Evolutionary conservation across 2,329 filamentous ascomycete species (phyloP).

Genomic region (Fusarium sp.): DNA sequence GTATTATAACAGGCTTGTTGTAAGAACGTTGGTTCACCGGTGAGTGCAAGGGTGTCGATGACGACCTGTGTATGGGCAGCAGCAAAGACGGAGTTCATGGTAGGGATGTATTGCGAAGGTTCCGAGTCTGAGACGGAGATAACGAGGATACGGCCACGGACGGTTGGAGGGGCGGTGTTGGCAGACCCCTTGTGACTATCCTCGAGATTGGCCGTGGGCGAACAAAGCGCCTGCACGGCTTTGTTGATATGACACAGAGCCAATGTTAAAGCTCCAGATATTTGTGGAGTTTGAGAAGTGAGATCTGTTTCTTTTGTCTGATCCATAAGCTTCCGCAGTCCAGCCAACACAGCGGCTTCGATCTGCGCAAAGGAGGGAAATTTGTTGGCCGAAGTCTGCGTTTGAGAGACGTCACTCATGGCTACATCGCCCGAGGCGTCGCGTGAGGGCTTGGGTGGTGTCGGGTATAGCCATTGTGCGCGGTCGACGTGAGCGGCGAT

Average conservation of each 20-base stretch:
- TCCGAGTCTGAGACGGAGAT: slow-evolving; percentile 88
- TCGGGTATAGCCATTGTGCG: slow-evolving; percentile 90
- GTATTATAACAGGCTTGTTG: slow-evolving; percentile 85
- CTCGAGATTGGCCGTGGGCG: slow-evolving; percentile 62
- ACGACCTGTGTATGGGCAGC: slow-evolving; percentile 89
- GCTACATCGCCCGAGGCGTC: slow-evolving; percentile 65
- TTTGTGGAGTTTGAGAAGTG: slow-evolving; percentile 82
- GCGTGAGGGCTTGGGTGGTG: slow-evolving; percentile 51
- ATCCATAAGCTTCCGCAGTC: slow-evolving; percentile 79
- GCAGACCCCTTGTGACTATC: slow-evolving; percentile 53
- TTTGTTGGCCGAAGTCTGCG: slow-evolving; percentile 77
- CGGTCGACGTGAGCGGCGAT: slow-evolving; percentile 90
- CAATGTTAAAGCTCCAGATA: slow-evolving; percentile 90
- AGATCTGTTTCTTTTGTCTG: slow-evolving; percentile 75
- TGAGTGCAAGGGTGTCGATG: slow-evolving; percentile 90
- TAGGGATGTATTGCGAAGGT: slow-evolving; percentile 93
- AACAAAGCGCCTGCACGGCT: slow-evolving; percentile 73
- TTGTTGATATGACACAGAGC: slow-evolving; percentile 94
- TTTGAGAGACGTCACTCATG: slow-evolving; percentile 65
- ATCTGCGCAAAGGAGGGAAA: slow-evolving; percentile 92
- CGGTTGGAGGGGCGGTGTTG: slow-evolving; percentile 47
- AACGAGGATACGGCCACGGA: slow-evolving; percentile 79
- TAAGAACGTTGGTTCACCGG: slow-evolving; percentile 88
- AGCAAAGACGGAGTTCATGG: slow-evolving; percentile 98
- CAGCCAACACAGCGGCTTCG: slow-evolving; percentile 81